phyloP scores from a whole-genome alignment of 495 filamentous ascomycete species.

The Talaromyces trachyspermus region DNA sequence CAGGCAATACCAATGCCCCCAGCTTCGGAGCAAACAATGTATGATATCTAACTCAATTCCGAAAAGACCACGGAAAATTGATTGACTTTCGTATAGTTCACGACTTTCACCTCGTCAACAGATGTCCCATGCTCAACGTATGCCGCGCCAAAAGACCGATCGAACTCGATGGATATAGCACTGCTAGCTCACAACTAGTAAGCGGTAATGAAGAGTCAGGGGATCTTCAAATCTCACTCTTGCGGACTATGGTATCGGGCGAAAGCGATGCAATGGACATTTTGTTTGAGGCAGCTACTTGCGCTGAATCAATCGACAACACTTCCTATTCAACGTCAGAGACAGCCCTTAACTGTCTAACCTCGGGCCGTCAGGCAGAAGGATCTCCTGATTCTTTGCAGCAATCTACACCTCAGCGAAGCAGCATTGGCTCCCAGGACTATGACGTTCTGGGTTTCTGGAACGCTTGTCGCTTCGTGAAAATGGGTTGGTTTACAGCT shows the following conservation, averaged over 20 bases:
- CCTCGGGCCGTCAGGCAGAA: neutral
- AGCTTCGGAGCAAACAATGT: neutral
- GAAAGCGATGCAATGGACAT: conserved; percentile 31
- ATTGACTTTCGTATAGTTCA: neutral
- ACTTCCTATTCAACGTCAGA: neutral
- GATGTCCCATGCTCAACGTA: too few relatives aligned
- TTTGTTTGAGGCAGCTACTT: conserved; percentile 27
- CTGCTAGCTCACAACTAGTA: neutral
- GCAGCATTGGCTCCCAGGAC: conserved; percentile 3
- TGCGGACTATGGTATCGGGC: conserved; percentile 18
- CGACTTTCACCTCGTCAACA: too few relatives aligned
- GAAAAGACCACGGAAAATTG: neutral
- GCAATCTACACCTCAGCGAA: neutral
- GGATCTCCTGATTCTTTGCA: neutral
- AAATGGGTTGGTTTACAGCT: conserved; percentile 36
- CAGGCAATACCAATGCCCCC: neutral
- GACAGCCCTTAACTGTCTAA: neutral
- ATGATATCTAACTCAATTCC: neutral
- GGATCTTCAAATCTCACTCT: conserved; percentile 12
- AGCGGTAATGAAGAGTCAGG: neutral
- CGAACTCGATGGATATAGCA: neutral
- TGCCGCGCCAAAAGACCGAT: neutral
- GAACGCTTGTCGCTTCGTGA: conserved; percentile 34
- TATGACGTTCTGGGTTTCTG: conserved; percentile 23
- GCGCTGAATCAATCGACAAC: conserved; percentile 14